Evolutionary conservation across 1,284 basidiomycete species (phyloP), one percentile per base, ranked within the genome.

Genomic region (Cutaneotrichosporon cutaneum): DNA sequence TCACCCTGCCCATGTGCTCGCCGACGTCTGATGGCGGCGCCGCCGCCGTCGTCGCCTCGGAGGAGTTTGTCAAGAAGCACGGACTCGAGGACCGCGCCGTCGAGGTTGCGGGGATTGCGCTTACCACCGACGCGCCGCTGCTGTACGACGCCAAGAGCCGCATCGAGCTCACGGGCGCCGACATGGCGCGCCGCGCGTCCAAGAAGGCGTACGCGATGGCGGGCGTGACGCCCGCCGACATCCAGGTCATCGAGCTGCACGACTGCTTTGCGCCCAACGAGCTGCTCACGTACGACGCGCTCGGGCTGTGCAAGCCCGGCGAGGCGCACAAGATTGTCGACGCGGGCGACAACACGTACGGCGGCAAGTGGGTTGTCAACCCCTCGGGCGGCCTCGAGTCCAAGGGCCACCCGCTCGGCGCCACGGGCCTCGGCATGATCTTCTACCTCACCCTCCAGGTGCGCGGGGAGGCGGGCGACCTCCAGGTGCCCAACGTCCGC

Each of bases 201-300:
- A 27, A 21, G 9, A 58, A 56, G 56, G 64, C 61, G 16, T 66
- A 66, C 64, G 57, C 59, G 51, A 54, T 53, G 47, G 64, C 64
- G 8, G 58, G 61, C 16, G 44, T 66, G 36, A 44, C 33, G 3
- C 58, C 64, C 33, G 33, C 59, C 24, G 64, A 66, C 54, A 47
- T 66, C 44, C 64, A 66, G 64, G 64, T 66, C 24, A 56, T 66
- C 44, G 64, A 66, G 64, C 62, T 63, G n/a, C 64, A 66, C 61
- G 64, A 66, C 61, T 66, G 64, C 59, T 66, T 66, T 21, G 64
- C 64, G 7, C 64, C 64, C 54, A 66, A 66, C 64, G 64, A 66
- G 64, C 64, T 66, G 24, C 45, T 66, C 36, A 66, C 64, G 14
- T 66, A 66, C 51, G 64, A 66, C 45, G 33, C 59, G 3, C 61